phyloP scores from a whole-genome alignment of 2,329 filamentous ascomycete species.

The Cytospora leucostoma region DNA sequence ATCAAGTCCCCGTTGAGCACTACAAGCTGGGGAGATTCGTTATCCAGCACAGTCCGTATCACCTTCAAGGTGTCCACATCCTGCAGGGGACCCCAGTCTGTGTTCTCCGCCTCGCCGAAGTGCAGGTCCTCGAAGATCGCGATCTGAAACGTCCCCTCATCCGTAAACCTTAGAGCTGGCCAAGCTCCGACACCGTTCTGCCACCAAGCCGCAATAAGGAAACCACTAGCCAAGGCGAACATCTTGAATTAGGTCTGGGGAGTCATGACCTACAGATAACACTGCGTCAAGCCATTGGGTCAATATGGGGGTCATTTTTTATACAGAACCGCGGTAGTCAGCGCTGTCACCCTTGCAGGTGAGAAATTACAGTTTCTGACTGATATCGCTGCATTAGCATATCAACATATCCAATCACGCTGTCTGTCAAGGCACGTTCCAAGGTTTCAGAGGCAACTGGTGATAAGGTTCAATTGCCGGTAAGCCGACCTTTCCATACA shows the following conservation, averaged over 20 bases:
- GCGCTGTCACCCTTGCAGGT: no score
- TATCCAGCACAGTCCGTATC: slow-evolving; percentile 49
- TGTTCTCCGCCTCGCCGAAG: slow-evolving; percentile 49
- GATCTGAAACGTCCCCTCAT: slow-evolving; percentile 21
- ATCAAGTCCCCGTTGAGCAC: slow-evolving; percentile 60
- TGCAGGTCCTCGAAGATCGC: slow-evolving; percentile 47
- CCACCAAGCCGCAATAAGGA: background rate
- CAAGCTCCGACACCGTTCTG: background rate
- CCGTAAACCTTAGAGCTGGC: slow-evolving; percentile 14
- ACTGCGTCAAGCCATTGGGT: no score
- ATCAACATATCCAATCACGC: no score
- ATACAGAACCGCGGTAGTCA: no score
- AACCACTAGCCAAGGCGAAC: background rate
- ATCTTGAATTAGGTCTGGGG: background rate
- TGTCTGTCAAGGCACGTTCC: no score
- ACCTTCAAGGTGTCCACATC: slow-evolving; percentile 49
- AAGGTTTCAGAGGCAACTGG: no score
- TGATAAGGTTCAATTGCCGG: no score
- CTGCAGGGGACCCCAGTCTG: slow-evolving; percentile 39
- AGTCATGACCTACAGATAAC: no score
- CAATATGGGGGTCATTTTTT: no score
- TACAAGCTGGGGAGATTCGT: slow-evolving; percentile 48
- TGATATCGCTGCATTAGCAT: no score
- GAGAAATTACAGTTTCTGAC: no score
- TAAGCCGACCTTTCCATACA: no score